These are phyloP conservation scores for Xylaria sp. DNA, from an alignment of 2,329 filamentous ascomycete species.

Conservation along the genomic window DNA sequence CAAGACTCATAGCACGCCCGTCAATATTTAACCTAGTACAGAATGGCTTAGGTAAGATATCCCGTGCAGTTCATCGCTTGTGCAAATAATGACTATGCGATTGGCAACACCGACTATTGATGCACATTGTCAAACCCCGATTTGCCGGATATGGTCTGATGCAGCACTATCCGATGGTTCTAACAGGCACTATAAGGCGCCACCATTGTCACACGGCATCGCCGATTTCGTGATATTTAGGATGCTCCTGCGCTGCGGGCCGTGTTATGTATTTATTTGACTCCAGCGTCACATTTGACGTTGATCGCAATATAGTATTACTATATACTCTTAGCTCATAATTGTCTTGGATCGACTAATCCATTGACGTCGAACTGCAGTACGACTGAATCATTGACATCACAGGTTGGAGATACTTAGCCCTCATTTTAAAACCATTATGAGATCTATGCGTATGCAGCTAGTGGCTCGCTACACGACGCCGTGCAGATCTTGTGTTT, in stretches of 20 bases:
- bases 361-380: neutral
- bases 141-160: neutral
- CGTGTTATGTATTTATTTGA: neutral
- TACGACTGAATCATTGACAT: neutral
- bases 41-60: neutral
- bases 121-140: neutral
- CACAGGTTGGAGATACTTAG: neutral
- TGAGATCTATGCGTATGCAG: neutral
- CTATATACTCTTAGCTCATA: neutral
- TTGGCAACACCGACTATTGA: neutral
- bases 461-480: neutral
- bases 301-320: neutral
- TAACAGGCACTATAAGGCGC: conserved; percentile 1
- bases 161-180: neutral
- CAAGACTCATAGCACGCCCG: too few species aligned
- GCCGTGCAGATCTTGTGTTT: neutral
- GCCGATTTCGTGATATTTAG: neutral
- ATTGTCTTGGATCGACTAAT: neutral
- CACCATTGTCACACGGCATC: conserved; percentile 3
- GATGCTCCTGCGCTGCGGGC: neutral
- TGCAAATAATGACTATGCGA: neutral
- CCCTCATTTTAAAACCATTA: neutral
- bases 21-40: neutral
- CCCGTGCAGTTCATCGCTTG: neutral
- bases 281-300: neutral